Percentiles rank a stretch among this genome's conserved stretches.
phyloP scores from a whole-genome alignment of 2,329 filamentous ascomycete genomes.

The Biscogniauxia sp. region DNA sequence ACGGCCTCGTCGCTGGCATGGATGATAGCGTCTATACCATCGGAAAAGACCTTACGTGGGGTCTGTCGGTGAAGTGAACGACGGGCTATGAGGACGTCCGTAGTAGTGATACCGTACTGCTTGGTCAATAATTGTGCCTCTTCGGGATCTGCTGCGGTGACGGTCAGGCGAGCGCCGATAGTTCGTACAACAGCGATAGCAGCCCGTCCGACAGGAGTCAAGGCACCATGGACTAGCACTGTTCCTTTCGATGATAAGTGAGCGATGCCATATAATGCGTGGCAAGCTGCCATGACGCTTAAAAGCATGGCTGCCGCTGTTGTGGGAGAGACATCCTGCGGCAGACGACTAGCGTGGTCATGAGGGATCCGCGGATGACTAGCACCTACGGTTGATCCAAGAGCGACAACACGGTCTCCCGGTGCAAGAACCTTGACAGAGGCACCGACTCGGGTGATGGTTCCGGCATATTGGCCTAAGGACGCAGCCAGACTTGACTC shows the following conservation, averaged over 20 bases:
- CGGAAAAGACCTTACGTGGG: background rate
- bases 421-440: background rate
- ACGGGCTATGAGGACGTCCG: constrained; percentile 1
- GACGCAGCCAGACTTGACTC: background rate
- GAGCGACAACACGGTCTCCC: constrained; percentile 6
- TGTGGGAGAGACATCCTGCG: background rate
- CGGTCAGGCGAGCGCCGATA: constrained; percentile 5
- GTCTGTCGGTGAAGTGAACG: background rate
- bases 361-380: background rate
- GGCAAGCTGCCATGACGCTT: constrained; percentile 1
- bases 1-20: constrained; percentile 6
- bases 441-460: constrained; percentile 6
- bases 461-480: constrained; percentile 8
- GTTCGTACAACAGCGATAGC: constrained; percentile 8
- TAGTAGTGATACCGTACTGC: background rate
- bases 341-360: background rate
- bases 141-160: constrained; percentile 3
- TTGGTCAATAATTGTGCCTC: constrained; percentile 3
- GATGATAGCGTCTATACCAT: constrained; percentile 10
- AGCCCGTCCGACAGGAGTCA: constrained; percentile 7
- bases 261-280: constrained; percentile 5
- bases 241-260: background rate
- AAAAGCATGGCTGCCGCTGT: background rate
- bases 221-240: constrained; percentile 14
- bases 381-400: background rate